Evolutionary conservation across 805 yeast species (phyloP).

Genomic region (Lachancea dasiensis): DNA sequence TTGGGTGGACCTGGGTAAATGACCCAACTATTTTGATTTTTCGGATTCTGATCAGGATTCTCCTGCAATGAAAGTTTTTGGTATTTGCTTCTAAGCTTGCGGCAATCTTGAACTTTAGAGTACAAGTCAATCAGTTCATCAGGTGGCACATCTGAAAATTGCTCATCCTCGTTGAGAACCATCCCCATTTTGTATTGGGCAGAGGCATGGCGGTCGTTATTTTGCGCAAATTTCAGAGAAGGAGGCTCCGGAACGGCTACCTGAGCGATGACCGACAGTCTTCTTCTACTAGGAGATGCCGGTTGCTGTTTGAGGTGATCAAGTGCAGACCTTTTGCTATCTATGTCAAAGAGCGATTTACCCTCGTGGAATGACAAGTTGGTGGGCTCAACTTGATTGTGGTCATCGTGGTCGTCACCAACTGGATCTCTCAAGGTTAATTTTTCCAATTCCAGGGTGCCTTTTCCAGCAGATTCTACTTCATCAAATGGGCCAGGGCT

Average conservation of each 20-base stretch:
- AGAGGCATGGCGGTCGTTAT: conserved; percentile 9
- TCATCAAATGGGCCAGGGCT: neutral
- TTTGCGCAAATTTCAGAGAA: conserved; percentile 6
- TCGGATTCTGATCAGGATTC: conserved; percentile 68
- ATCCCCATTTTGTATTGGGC: conserved; percentile 40
- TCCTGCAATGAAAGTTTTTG: conserved; percentile 65
- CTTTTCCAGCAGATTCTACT: neutral
- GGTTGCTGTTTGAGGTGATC: conserved; percentile 12
- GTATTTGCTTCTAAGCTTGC: conserved; percentile 72
- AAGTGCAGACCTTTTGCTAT: conserved; percentile 28
- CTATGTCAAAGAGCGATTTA: conserved; percentile 27
- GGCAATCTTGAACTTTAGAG: conserved; percentile 56
- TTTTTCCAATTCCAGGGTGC: conserved; percentile 2
- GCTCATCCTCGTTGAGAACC: conserved; percentile 44
- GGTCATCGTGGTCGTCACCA: conserved; percentile 8
- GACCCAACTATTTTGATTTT: conserved; percentile 65
- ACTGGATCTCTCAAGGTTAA: neutral
- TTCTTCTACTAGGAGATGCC: conserved; percentile 8
- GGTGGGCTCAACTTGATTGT: conserved; percentile 14
- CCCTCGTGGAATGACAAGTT: conserved; percentile 32
- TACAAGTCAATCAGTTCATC: conserved; percentile 62
- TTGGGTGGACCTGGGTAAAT: conserved; percentile 93
- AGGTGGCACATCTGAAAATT: conserved; percentile 54
- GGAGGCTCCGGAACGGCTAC: conserved; percentile 25
- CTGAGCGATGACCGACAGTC: conserved; percentile 25